phyloP scores from a whole-genome alignment of 1,284 basidiomycete species.

The Agaricales sp. region DNA sequence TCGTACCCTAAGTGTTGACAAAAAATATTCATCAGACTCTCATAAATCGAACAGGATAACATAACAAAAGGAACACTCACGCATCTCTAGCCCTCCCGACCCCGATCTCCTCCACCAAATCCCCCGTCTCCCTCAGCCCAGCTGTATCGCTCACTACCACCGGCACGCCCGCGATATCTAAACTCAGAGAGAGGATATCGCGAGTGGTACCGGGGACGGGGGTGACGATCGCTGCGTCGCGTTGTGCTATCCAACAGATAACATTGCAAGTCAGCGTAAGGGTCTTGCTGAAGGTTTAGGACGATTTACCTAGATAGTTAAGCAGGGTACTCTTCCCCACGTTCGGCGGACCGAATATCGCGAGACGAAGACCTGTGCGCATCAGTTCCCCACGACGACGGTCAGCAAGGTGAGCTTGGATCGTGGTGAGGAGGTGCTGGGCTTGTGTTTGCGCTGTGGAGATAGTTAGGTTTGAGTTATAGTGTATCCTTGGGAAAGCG shows the following conservation, averaged over 20 bases:
- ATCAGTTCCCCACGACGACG: conserved; percentile 73
- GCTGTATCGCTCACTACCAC: conserved; percentile 79
- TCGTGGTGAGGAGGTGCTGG: conserved; percentile 32
- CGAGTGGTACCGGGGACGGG: conserved; percentile 80
- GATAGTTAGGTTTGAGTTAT: background rate
- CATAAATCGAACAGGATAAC: background rate
- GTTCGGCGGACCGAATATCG: conserved; percentile 86
- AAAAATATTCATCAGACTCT: conserved; percentile 7
- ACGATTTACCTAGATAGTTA: conserved; percentile 71
- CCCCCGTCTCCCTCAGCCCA: conserved; percentile 62
- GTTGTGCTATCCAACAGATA: conserved; percentile 60
- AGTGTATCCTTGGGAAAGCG: conserved; percentile 3
- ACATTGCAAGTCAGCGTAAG: background rate
- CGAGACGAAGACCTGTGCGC: conserved; percentile 70
- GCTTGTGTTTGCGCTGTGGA: conserved; percentile 38
- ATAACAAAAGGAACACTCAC: conserved; percentile 29
- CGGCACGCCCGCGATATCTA: conserved; percentile 82
- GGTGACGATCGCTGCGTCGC: conserved; percentile 85
- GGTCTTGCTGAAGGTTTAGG: background rate
- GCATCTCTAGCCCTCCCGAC: conserved; percentile 59
- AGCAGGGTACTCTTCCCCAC: conserved; percentile 82
- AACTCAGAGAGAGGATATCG: conserved; percentile 72
- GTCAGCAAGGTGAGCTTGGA: conserved; percentile 52
- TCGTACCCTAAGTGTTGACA: conserved; percentile 40
- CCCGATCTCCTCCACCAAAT: conserved; percentile 77